Conservation (phyloP, 2,329 filamentous ascomycete genomes). For the Pseudogymnoascus destructans region DNA sequence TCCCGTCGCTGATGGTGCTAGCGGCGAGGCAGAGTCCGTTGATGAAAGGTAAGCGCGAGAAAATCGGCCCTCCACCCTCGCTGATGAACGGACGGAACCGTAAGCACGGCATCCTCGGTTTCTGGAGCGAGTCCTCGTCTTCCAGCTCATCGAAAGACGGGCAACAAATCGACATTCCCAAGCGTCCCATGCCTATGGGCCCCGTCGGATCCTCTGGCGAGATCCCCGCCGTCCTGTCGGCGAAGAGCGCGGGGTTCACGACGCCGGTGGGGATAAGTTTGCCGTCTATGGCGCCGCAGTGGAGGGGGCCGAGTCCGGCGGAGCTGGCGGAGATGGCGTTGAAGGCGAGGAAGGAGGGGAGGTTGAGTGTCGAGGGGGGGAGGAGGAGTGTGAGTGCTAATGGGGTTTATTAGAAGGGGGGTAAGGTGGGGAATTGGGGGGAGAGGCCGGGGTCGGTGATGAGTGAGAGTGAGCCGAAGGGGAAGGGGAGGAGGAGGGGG, state of each 20-base stretch:
- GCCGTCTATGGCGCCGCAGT: neutral
- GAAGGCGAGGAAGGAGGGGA: neutral
- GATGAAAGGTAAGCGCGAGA: neutral
- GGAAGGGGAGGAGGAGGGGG: neutral
- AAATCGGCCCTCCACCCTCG: neutral
- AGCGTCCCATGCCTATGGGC: neutral
- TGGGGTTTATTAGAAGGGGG: neutral
- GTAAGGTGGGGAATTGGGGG: neutral
- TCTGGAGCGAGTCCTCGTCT: neutral
- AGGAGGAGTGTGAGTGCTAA: neutral
- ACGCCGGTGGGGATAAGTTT: neutral
- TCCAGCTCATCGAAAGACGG: neutral
- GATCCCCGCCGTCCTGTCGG: neutral
- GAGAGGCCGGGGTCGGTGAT: neutral
- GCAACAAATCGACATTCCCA: neutral
- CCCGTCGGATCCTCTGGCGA: neutral
- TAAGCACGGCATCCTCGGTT: neutral
- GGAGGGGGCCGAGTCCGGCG: conserved; percentile 10
- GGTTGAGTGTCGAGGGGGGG: neutral
- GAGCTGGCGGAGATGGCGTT: conserved; percentile 15
- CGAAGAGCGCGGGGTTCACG: neutral
- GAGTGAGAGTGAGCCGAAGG: neutral
- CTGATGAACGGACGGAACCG: neutral
- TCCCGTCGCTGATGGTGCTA: neutral
- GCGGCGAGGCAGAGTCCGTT: neutral